Evolutionary conservation across 2,329 filamentous ascomycete species (phyloP).

Genomic region (Alternaria sp.): DNA sequence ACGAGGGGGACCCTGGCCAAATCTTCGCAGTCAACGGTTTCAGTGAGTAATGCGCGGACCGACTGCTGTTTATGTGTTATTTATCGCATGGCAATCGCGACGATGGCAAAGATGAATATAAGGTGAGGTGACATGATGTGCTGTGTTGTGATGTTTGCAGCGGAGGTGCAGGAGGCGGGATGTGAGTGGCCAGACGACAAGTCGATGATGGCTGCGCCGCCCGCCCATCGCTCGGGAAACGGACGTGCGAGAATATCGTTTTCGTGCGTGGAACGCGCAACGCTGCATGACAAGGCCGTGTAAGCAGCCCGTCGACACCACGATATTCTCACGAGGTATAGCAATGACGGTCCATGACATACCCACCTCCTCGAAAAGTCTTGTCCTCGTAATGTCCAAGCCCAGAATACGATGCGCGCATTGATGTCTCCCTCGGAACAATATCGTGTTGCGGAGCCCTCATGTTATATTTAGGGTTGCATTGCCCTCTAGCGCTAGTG

Average conservation of each 20-base stretch:
- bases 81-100: not conserved
- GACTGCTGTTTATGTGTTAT: not conserved
- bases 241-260: not conserved
- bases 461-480: slow-evolving; percentile 15
- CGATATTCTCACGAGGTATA: not conserved
- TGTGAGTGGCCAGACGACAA: not conserved
- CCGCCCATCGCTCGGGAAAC: not conserved
- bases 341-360: not conserved
- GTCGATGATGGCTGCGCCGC: not conserved
- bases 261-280: not conserved
- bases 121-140: not conserved
- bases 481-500: slow-evolving; percentile 4
- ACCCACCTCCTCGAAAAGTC: not conserved
- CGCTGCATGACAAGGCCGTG: not conserved
- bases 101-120: not conserved
- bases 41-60: not conserved
- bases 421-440: not conserved
- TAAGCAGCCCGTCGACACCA: not conserved
- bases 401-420: slow-evolving; percentile 1
- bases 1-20: slow-evolving; percentile 2
- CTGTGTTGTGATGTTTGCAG: not conserved
- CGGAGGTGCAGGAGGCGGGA: not conserved
- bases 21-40: slow-evolving; percentile 2
- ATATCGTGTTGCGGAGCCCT: slow-evolving; percentile 13
- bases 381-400: not conserved